phyloP scores from a whole-genome alignment of 805 yeast genomes.

The Hanseniaspora valbyensis region DNA sequence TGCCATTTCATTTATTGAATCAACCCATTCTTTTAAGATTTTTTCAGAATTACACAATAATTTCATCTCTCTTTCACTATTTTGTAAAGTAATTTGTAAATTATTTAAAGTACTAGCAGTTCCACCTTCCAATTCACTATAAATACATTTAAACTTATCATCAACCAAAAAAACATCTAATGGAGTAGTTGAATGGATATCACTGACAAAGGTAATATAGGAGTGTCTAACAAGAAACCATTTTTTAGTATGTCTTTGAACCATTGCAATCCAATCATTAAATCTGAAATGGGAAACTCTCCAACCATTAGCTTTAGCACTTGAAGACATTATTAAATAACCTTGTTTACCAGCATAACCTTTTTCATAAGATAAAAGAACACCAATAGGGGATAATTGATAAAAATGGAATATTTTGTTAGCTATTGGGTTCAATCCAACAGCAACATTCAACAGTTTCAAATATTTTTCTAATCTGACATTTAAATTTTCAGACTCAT shows the following conservation, averaged over 20 bases:
- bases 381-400: slow-evolving; percentile 80
- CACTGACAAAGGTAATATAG: slow-evolving; percentile 74
- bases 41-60: slow-evolving; percentile 56
- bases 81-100: slow-evolving; percentile 49
- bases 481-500: slow-evolving; percentile 20
- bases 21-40: slow-evolving; percentile 62
- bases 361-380: slow-evolving; percentile 69
- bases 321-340: slow-evolving; percentile 61
- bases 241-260: slow-evolving; percentile 77
- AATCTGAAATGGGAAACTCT: slow-evolving; percentile 79
- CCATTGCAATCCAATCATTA: slow-evolving; percentile 74
- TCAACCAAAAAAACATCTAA: slow-evolving; percentile 90
- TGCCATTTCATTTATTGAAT: slow-evolving; percentile 60
- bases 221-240: slow-evolving; percentile 86
- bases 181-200: slow-evolving; percentile 75
- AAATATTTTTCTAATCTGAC: slow-evolving; percentile 53
- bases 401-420: slow-evolving; percentile 75
- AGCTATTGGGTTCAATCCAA: slow-evolving; percentile 67
- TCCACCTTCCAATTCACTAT: slow-evolving; percentile 3
- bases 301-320: slow-evolving; percentile 90
- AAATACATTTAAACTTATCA: slow-evolving; percentile 39
- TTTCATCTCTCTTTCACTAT: slow-evolving; percentile 66
- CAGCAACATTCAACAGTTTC: slow-evolving; percentile 44
- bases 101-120: slow-evolving; percentile 34
- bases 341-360: slow-evolving; percentile 87